These are phyloP conservation scores for Dendrocalamus latiflorus DNA, from an alignment of 202 grass and related monocot genomes.

Conservation along the genomic window DNA sequence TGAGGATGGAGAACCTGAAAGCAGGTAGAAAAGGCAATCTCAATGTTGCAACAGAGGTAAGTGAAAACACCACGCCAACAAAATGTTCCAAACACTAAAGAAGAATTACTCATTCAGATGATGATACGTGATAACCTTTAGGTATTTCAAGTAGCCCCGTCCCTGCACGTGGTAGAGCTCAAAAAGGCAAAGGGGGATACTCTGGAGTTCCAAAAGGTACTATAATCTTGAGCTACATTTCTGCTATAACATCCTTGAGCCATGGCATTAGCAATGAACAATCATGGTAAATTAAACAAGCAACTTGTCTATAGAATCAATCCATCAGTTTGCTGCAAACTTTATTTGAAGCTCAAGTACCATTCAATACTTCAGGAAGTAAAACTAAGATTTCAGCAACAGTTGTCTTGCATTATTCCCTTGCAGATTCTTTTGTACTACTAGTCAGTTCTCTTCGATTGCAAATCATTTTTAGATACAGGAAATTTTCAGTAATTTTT, in stretches of 20 bases:
- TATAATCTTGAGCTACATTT: not conserved
- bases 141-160: conserved; percentile 90
- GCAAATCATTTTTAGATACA: not conserved
- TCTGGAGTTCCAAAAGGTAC: conserved; percentile 91
- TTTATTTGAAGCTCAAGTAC: not conserved
- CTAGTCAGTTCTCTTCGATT: not conserved
- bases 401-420: not conserved
- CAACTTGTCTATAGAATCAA: not conserved
- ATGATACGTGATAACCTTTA: conserved; percentile 11
- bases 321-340: not conserved
- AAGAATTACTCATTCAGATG: not conserved
- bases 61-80: not conserved
- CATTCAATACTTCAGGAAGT: not conserved
- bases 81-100: not conserved
- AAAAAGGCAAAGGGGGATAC: conserved; percentile 89
- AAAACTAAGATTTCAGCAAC: not conserved
- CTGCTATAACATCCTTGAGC: not conserved
- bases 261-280: not conserved
- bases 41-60: conserved; percentile 91
- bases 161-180: conserved; percentile 80
- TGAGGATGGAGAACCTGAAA: conserved; percentile 79
- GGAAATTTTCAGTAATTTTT: not conserved
- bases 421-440: not conserved
- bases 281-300: not conserved
- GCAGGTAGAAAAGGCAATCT: conserved; percentile 96